phyloP scores from a whole-genome alignment of 192 early-diverging fungal genomes.

The Spizellomyces punctatus region DNA sequence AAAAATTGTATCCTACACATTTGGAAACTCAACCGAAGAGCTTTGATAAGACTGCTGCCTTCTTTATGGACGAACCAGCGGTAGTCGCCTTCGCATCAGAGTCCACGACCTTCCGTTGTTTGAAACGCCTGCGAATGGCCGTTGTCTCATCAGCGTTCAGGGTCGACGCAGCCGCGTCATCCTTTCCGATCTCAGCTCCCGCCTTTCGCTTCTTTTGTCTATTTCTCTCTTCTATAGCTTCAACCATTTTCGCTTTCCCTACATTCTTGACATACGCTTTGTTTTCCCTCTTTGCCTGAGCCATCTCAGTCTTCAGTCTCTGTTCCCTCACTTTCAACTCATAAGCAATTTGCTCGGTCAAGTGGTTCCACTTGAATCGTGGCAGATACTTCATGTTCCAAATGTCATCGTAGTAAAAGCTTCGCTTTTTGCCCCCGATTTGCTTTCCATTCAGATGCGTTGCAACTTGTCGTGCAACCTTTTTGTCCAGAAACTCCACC shows the following conservation, averaged over 20 bases:
- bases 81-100: background rate
- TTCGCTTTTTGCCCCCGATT: slow-evolving; percentile 87
- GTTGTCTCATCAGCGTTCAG: slow-evolving; percentile 2
- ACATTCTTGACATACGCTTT: slow-evolving; percentile 88
- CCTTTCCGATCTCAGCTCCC: slow-evolving; percentile 25
- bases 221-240: slow-evolving; percentile 75
- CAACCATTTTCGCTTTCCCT: slow-evolving; percentile 83
- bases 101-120: slow-evolving; percentile 38
- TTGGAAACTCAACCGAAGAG: slow-evolving; percentile 18
- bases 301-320: slow-evolving; percentile 78
- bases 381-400: slow-evolving; percentile 98
- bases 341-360: slow-evolving; percentile 90
- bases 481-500: slow-evolving; percentile 96
- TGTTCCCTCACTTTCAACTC: slow-evolving; percentile 74
- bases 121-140: slow-evolving; percentile 32
- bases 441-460: slow-evolving; percentile 75
- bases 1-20: too few species aligned
- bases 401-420: slow-evolving; percentile 87
- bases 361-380: slow-evolving; percentile 94
- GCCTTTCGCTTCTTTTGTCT: slow-evolving; percentile 51
- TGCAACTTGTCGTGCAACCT: slow-evolving; percentile 78
- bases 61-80: slow-evolving; percentile 7
- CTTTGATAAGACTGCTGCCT: slow-evolving; percentile 12
- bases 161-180: slow-evolving; percentile 36
- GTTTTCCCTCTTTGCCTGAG: slow-evolving; percentile 82